phyloP scores from a whole-genome alignment of 441 rosid genomes.

The Croton laevigatus region DNA sequence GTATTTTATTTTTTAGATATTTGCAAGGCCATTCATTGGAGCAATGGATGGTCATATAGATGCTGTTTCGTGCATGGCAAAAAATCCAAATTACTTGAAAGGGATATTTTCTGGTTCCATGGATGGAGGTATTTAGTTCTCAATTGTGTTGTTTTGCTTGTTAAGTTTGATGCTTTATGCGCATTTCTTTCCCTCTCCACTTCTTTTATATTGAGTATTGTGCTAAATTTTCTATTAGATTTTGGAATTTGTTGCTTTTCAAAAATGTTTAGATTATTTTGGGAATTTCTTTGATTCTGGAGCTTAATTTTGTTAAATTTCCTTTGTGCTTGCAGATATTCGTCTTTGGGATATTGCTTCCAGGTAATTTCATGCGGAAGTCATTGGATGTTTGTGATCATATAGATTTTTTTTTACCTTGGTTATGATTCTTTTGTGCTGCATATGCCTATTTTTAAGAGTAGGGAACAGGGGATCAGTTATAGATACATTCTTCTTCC shows the following conservation, averaged over 20 bases:
- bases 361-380: conserved; percentile 41
- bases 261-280: no score
- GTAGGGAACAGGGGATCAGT: no score
- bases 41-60: conserved; percentile 97
- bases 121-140: conserved; percentile 72
- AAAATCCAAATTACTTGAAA: conserved; percentile 84
- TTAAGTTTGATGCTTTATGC: neutral
- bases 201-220: conserved; percentile 11
- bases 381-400: neutral
- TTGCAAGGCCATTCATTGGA: conserved; percentile 87
- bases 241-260: no score
- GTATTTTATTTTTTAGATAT: conserved; percentile 45
- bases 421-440: no score
- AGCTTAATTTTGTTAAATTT: neutral
- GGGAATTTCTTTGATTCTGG: no score
- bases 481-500: no score
- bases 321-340: conserved; percentile 56
- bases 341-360: conserved; percentile 95
- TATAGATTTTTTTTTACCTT: neutral
- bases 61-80: conserved; percentile 90
- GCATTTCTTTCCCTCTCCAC: neutral
- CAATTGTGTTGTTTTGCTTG: neutral
- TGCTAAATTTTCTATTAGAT: neutral
- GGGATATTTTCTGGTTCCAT: conserved; percentile 88
- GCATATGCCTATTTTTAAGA: no score